These are phyloP conservation scores for Sclerotinia nivalis DNA, from an alignment of 2,329 filamentous ascomycete species.

Conservation along the genomic window DNA sequence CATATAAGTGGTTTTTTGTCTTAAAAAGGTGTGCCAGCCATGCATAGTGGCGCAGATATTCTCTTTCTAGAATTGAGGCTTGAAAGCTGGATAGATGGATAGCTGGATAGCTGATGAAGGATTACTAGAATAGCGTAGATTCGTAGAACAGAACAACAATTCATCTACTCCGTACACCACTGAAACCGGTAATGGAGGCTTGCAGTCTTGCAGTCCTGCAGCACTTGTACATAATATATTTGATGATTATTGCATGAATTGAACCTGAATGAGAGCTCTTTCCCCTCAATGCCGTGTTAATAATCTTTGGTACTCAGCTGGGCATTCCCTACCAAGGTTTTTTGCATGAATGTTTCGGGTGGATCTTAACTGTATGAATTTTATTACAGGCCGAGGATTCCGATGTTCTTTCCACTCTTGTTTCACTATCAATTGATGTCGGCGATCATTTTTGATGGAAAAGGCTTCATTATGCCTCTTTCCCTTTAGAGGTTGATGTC, in stretches of 20 bases:
- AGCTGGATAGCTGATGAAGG: neutral
- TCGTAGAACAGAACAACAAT: no score
- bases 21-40: conserved; percentile 3
- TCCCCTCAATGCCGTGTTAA: conserved; percentile 1
- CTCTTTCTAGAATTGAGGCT: conserved; percentile 15
- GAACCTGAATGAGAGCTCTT: neutral
- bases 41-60: conserved; percentile 15
- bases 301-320: neutral
- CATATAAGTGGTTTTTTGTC: neutral
- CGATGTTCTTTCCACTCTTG: neutral
- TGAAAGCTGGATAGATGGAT: neutral
- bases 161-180: no score
- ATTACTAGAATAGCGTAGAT: neutral
- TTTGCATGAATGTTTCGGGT: neutral
- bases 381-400: neutral
- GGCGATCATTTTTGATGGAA: neutral
- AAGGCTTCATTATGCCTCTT: neutral
- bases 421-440: conserved; percentile 6
- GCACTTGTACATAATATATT: neutral
- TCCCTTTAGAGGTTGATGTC: neutral
- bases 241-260: conserved; percentile 1
- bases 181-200: conserved; percentile 10
- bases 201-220: neutral
- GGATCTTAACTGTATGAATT: neutral
- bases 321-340: neutral